Conservation (phyloP, 208 protist genomes). For the Acanthamoeba triangularis region DNA sequence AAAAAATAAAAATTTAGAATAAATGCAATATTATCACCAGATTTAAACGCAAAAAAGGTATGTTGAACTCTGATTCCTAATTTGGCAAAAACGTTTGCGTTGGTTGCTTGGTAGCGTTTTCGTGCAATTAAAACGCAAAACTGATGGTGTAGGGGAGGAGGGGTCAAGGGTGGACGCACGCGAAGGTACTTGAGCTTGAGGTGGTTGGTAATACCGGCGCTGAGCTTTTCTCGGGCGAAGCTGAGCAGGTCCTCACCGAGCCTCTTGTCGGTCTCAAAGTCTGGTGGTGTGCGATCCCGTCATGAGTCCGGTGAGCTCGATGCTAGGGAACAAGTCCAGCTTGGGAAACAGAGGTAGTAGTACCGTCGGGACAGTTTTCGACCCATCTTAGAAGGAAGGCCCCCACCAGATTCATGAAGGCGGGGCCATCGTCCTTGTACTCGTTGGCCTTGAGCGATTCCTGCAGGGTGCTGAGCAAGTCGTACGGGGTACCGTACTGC, state of each 20-base stretch:
- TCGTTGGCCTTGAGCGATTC: not conserved
- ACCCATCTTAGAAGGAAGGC: not conserved
- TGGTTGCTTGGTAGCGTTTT: no score
- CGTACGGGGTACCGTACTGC: not conserved
- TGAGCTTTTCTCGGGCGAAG: slow-evolving; percentile 2
- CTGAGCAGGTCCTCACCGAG: not conserved
- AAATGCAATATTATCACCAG: no score
- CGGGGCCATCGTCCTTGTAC: not conserved
- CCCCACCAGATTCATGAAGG: not conserved
- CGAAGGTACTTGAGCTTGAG: slow-evolving; percentile 32
- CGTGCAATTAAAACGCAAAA: no score
- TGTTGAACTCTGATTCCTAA: no score
- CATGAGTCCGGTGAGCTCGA: not conserved
- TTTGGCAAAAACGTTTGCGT: no score
- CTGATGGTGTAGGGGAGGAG: not conserved
- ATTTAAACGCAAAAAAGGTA: no score
- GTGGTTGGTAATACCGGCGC: not conserved
- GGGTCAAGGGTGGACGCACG: not conserved
- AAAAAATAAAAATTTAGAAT: not conserved
- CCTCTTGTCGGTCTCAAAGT: not conserved
- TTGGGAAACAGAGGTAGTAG: not conserved
- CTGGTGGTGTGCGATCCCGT: not conserved
- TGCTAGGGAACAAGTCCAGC: not conserved
- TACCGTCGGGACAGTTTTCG: not conserved
- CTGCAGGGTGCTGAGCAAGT: not conserved